Percentiles rank a stretch among this genome's conserved stretches.
Evolutionary conservation across 768 basidiomycete species (phyloP).

Genomic region (Collybiopsis confluens): DNA sequence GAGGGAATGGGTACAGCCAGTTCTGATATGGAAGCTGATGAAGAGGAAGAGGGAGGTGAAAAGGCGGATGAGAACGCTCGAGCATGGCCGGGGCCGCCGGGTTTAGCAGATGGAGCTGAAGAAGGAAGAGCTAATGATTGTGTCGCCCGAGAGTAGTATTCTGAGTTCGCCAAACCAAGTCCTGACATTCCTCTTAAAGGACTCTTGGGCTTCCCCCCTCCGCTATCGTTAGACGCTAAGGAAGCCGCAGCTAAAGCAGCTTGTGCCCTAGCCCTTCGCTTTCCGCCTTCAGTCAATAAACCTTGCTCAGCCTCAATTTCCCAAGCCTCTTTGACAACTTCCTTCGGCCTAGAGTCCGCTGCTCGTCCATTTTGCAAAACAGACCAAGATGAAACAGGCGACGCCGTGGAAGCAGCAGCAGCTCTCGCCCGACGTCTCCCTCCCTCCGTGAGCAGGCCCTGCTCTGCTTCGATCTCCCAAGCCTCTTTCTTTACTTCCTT

Average conservation of each 20-base stretch:
- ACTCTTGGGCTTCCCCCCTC: slow-evolving; percentile 10
- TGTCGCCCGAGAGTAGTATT: slow-evolving; percentile 54
- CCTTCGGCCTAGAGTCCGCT: too few relatives aligned
- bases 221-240: slow-evolving; percentile 11
- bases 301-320: slow-evolving; percentile 78
- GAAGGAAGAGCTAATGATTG: slow-evolving; percentile 65
- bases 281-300: slow-evolving; percentile 69
- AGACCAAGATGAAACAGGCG: background rate
- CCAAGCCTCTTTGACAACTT: slow-evolving; percentile 65
- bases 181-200: slow-evolving; percentile 9
- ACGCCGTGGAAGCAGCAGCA: slow-evolving; percentile 12
- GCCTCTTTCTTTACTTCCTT: slow-evolving; percentile 32
- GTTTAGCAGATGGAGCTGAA: slow-evolving; percentile 33
- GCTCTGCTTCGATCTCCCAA: slow-evolving; percentile 53
- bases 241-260: slow-evolving; percentile 32
- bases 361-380: too few relatives aligned
- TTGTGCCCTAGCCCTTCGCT: slow-evolving; percentile 56
- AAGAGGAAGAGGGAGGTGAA: slow-evolving; percentile 31
- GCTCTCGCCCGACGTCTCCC: slow-evolving; percentile 31
- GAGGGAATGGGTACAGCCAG: slow-evolving; percentile 62
- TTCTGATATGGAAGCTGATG: slow-evolving; percentile 21
- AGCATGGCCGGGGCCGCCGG: background rate
- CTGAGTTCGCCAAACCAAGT: slow-evolving; percentile 40
- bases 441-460: slow-evolving; percentile 46
- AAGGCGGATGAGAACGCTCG: slow-evolving; percentile 44